Base-by-base conservation (phyloP, 2,329 filamentous ascomycete species). In the Aaosphaeria pasadenensis region DNA sequence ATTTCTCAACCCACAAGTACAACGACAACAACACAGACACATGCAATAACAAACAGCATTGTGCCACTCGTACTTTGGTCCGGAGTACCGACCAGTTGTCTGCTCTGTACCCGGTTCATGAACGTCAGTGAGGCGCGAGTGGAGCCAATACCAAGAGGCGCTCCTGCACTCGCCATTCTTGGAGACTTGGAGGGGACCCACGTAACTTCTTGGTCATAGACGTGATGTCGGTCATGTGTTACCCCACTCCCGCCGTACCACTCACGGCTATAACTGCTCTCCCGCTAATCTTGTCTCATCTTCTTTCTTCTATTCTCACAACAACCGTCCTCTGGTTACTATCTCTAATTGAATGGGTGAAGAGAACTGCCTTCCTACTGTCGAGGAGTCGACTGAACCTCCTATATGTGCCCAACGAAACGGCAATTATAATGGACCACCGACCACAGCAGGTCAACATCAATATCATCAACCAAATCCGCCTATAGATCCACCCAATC, bases 301-400 rank as follows among this genome's bases (percentile, higher is more conserved):
- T 52, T 32, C 30, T 39, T 45, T 59, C 57, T 50, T 56, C 55
- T 24, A 24, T 24, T 24, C 57, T 51, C 56, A 59, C 57, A 55
- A 53, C 52, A 61, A 63, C 52, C 61, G 63, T 55, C 17, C 56
- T 56, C 57, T 53, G 57, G 63, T 67, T 61, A 57, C 47, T 50
- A 61, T 62, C 56, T 56, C 54, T 60, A 63, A 68, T 70, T 71
- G 68, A 71, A 71, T 71, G 69, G 69, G 69, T 67, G 66, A 71
- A 70, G 67, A 63, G 62, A 63, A 58, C 55, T 63, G 59, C 55
- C 62, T 51, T 41, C 54, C 53, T 63, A 54, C 58, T 59, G 66
- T 69, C 64, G 68, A 71, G 67, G 69, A 71, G 65, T 65, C 67
- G 55, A 67, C 67, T 58, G 68, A 71, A 67, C 69, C 68, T 64